phyloP scores from a whole-genome alignment of 345 rosid species.

The Populus nigra region DNA sequence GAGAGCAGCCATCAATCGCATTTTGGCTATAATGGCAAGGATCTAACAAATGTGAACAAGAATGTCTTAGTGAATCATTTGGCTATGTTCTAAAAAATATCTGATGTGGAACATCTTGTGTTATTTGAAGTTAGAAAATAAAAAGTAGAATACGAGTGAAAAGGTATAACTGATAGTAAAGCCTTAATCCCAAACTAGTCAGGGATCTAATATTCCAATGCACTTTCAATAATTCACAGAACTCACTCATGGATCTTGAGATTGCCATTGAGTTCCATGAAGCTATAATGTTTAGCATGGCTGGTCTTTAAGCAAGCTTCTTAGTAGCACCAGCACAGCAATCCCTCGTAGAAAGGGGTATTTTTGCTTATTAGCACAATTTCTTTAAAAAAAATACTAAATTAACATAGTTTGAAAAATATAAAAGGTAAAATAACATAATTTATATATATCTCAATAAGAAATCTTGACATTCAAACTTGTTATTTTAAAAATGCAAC shows the following conservation, averaged over 20 bases:
- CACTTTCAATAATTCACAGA: too few species aligned
- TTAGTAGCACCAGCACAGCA: conserved; percentile 47
- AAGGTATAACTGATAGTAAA: background rate
- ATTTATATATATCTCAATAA: too few species aligned
- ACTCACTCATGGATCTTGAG: background rate
- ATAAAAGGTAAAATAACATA: too few species aligned
- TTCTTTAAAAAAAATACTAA: too few species aligned
- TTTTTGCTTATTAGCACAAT: too few species aligned
- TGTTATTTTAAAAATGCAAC: too few species aligned
- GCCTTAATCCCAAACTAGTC: too few species aligned
- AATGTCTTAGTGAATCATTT: background rate
- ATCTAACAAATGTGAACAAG: background rate
- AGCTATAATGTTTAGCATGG: conserved; percentile 8
- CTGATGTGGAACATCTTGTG: background rate
- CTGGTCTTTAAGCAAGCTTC: conserved; percentile 25
- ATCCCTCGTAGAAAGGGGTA: conserved; percentile 53
- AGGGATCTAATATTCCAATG: background rate
- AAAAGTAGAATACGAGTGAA: background rate
- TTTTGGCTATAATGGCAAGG: background rate
- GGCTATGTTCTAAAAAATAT: background rate
- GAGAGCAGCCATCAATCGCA: background rate
- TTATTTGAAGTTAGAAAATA: background rate
- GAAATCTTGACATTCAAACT: too few species aligned
- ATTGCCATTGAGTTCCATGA: conserved; percentile 3
- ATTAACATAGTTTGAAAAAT: too few species aligned